phyloP scores from a whole-genome alignment of 1,284 basidiomycete species.

The Cystobasidiaceae sp. region DNA sequence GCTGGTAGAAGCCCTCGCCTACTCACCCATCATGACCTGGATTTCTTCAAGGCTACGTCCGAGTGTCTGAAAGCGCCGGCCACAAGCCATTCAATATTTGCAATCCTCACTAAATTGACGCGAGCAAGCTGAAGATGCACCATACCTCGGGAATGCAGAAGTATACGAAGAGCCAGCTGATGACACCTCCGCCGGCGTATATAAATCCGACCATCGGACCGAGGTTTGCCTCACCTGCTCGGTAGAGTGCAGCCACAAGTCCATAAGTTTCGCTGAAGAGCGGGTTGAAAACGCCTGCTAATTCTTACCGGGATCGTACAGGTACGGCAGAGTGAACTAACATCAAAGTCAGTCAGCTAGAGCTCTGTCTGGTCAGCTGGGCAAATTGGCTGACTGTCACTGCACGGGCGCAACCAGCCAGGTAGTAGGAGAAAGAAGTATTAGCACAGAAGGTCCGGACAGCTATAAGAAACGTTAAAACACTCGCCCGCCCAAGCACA shows the following conservation, averaged over 20 bases:
- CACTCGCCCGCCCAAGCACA: constrained; percentile 50
- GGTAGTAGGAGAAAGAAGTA: too few relatives aligned
- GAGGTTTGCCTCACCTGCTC: too few relatives aligned
- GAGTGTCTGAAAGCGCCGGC: constrained; percentile 43
- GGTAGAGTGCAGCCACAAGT: too few relatives aligned
- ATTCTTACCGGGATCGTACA: constrained; percentile 38
- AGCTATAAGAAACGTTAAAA: too few relatives aligned
- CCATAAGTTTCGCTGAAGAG: too few relatives aligned
- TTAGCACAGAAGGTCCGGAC: too few relatives aligned
- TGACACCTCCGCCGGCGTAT: constrained; percentile 46
- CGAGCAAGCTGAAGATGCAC: neutral
- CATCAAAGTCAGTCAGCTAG: constrained; percentile 37
- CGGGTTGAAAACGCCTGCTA: too few relatives aligned
- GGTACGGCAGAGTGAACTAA: constrained; percentile 47
- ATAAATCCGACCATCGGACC: constrained; percentile 50
- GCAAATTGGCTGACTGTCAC: neutral
- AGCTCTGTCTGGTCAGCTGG: too few relatives aligned
- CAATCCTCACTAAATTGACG: neutral
- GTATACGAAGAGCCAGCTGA: constrained; percentile 49
- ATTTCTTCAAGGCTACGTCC: constrained; percentile 47
- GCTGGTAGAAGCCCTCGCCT: too few relatives aligned
- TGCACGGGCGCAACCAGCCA: too few relatives aligned
- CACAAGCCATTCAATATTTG: too few relatives aligned
- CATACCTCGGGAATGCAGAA: constrained; percentile 47
- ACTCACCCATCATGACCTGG: constrained; percentile 16